These are phyloP conservation scores for Euphorbia tirucalli DNA, from an alignment of 345 rosid genomes.

Conservation along the genomic window DNA sequence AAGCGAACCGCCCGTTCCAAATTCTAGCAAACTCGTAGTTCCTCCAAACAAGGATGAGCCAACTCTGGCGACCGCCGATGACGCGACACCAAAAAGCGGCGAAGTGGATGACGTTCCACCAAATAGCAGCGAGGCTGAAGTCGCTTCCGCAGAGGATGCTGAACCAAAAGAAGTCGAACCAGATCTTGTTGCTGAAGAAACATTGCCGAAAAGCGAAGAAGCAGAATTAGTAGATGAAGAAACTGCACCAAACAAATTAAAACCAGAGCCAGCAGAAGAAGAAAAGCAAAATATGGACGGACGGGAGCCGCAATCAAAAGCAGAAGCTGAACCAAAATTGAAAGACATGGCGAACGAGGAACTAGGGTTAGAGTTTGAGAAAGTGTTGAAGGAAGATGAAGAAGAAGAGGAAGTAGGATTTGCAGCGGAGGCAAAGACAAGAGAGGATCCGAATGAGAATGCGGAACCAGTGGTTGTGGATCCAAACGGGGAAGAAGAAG, in stretches of 20 bases:
- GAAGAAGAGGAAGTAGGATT: constrained; percentile 20
- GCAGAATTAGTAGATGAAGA: neutral
- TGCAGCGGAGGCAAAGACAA: constrained; percentile 17
- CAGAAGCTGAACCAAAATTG: neutral
- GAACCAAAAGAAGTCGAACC: constrained; percentile 1
- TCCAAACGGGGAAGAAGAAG: constrained; percentile 43
- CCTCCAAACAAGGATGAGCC: constrained; percentile 32
- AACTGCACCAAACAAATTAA: neutral
- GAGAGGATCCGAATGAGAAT: constrained; percentile 29
- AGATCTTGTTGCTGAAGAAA: neutral
- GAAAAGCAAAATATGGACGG: constrained; percentile 2
- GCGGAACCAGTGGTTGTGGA: constrained; percentile 29
- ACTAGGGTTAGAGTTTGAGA: constrained; percentile 8
- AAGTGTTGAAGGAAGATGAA: neutral
- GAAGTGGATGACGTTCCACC: no score
- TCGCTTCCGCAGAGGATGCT: neutral
- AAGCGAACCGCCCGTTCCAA: constrained; percentile 11
- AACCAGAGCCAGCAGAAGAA: neutral
- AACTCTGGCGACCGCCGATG: constrained; percentile 8
- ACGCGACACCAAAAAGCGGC: neutral
- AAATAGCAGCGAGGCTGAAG: neutral
- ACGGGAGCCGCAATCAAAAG: neutral
- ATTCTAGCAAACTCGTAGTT: constrained; percentile 18
- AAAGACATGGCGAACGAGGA: neutral
- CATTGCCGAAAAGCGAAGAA: neutral